Evolutionary conservation across 768 basidiomycete species (phyloP), one percentile per base, ranked within the genome.

Genomic region (Suillus hirtellus): DNA sequence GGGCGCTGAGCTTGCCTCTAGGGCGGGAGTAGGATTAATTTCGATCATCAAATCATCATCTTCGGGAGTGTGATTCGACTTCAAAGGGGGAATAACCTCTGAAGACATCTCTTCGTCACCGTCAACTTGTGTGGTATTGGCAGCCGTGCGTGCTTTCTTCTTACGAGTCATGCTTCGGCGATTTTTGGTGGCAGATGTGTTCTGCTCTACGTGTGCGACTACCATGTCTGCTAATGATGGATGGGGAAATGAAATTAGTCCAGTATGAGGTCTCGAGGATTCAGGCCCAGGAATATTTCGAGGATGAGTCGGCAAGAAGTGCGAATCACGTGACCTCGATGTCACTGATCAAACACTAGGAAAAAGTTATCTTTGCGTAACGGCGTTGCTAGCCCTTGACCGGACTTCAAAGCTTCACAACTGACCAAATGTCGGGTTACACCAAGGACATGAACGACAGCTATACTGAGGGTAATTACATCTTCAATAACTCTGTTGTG

Each of bases 41-140:
- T 86, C 84, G 65, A 90, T 88, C 75, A 87, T 81, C 37, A 90
- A 74, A 49, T 84, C 87, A 63, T 88, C 86, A 67, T 90, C 88
- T 38, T 79, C 79, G 19, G 76, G 79, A 3, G 49, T 46, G 43
- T 65, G 27, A 15, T 55, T 58, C 4, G 62, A 52, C 37, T 35
- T 63, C 42, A 27, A 40, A 37, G 52, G 65, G 63, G 65, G 69
- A 60, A 58, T 31, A 19, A 31, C 56, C 17, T 70, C 67, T n/a
- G 62, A 43, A 63, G 70, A 60, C 71, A 77, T 78, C 31, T 71
- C 75, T 42, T 73, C 69, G 65, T 78, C 79, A 14, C 68, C 65
- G 63, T 70, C 68, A 38, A 59, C 60, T 40, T 52, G 63, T 56
- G 58, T 35, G 67, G 19, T n/a, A 21, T 65, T 63, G 50, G 70